Percentiles rank a stretch among this genome's conserved stretches.
These are phyloP conservation scores for Strobilomyces confusus DNA, from an alignment of 768 basidiomycete genomes.

Conservation along the genomic window DNA sequence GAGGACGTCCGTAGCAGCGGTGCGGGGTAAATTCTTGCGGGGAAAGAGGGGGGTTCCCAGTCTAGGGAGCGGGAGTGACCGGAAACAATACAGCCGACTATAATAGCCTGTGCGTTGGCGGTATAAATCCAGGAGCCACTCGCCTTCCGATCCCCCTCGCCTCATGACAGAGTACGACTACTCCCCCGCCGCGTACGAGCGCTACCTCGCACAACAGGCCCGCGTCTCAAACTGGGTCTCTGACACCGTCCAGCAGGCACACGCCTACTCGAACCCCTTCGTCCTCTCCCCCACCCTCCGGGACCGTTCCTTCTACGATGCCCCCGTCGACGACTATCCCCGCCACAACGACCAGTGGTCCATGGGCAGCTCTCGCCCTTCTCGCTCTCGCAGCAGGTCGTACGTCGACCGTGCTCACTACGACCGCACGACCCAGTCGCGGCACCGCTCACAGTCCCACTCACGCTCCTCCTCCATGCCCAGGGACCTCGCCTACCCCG, in stretches of 20 bases:
- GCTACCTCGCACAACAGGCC: slow-evolving; percentile 42
- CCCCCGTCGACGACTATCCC: neutral
- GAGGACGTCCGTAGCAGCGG: neutral
- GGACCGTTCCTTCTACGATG: slow-evolving; percentile 30
- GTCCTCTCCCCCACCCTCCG: slow-evolving; percentile 27
- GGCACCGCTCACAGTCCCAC: slow-evolving; percentile 25
- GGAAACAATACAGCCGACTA: neutral
- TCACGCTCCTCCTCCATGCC: slow-evolving; percentile 20
- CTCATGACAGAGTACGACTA: slow-evolving; percentile 61
- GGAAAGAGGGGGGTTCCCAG: slow-evolving; percentile 22
- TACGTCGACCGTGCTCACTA: slow-evolving; percentile 19
- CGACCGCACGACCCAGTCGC: slow-evolving; percentile 14
- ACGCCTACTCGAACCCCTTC: slow-evolving; percentile 28
- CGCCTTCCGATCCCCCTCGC: slow-evolving; percentile 4
- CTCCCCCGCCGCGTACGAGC: slow-evolving; percentile 51
- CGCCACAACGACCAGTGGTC: slow-evolving; percentile 20
- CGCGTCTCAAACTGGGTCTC: slow-evolving; percentile 50
- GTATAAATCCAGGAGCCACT: slow-evolving; percentile 10
- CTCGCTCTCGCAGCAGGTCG: slow-evolving; percentile 22
- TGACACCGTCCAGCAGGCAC: slow-evolving; percentile 34
- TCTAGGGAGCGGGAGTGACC: neutral
- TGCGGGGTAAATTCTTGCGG: slow-evolving; percentile 24
- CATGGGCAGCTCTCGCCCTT: slow-evolving; percentile 20
- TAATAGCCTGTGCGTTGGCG: neutral
- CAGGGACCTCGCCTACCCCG: slow-evolving; percentile 16